phyloP scores from a whole-genome alignment of 441 rosid genomes.

The Gossypium davidsonii region DNA sequence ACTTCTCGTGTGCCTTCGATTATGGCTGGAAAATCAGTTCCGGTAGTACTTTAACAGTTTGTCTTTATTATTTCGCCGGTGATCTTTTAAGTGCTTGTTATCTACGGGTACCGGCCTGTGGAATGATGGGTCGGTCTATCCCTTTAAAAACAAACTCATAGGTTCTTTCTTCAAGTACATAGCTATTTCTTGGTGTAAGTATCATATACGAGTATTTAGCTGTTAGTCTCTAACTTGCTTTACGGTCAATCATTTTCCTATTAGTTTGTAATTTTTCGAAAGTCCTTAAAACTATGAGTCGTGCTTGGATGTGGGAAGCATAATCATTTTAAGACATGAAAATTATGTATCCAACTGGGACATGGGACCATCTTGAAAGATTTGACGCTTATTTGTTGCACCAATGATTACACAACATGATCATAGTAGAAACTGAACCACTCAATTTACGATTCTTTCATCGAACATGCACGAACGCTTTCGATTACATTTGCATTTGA shows the following conservation, averaged over 20 bases:
- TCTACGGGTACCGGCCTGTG: background rate
- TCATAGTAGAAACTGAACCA: background rate
- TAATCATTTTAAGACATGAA: background rate
- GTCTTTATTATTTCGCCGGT: conserved; percentile 5
- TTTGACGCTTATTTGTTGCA: background rate
- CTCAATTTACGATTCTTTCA: background rate
- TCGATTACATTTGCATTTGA: background rate
- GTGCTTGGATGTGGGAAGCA: background rate
- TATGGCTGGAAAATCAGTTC: conserved; percentile 30
- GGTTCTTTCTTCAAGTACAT: background rate
- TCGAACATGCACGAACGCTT: background rate
- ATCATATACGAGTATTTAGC: background rate
- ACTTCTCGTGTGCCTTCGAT: conserved; percentile 40
- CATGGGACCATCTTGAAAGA: background rate
- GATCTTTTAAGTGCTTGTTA: background rate
- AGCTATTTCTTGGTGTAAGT: background rate
- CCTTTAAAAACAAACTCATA: background rate
- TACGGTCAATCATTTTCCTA: background rate
- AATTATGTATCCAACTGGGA: background rate
- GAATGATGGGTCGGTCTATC: background rate
- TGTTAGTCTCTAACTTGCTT: background rate
- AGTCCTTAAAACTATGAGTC: background rate
- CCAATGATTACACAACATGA: background rate
- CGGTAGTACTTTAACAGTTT: conserved; percentile 31
- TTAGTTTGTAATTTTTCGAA: background rate